Evolutionary conservation across 345 rosid genomes (phyloP), one percentile per base, ranked within the genome.

Genomic region (Camelina laxa): DNA sequence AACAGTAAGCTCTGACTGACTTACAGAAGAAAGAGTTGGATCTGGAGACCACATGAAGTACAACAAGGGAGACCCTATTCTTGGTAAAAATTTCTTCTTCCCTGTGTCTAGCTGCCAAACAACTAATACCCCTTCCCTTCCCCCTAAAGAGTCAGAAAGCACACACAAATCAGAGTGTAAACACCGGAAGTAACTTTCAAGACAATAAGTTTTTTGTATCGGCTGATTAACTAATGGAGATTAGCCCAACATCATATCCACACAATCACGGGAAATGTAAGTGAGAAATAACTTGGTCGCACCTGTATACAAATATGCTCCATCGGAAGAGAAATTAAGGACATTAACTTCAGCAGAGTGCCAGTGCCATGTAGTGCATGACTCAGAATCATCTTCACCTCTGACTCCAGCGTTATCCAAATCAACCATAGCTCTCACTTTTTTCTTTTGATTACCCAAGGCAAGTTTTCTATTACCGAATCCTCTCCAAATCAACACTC

Each of bases 31-130:
- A 80, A 92, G 87, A 14, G 91, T 81, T 50, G 97, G 94, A 79
- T 90, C 96, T 10, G 90, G 91, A 64, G 98, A 95, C 73, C 81
- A 82, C 24, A 80, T 81, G 75, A 82, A 90, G 79, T 84, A 88
- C 63, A 88, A 60, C 66, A 95, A 89, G 54, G 99, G 97, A 75
- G 98, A 90, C 21, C 99, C 98, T 22, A 95, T 89, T 59, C 99
- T 84, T 19, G 99, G 99, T 74, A 95, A 78, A 65, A 86, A 95
- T 36, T 90, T 95, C 88, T 95, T 92, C 87, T 89, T 92, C 81
- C 99, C 97, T 1, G 98, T 87, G 76, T 95, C 98, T 67, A 95
- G 70, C 76, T 89, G 98, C 98, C 99, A 95, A 74, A 92, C 98
- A 38, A 95, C 99, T 66, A 95, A 91, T 53, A 92, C 99, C 31